Conservation (phyloP, 2,329 filamentous ascomycete genomes). For the Colletotrichum endophyticum region DNA sequence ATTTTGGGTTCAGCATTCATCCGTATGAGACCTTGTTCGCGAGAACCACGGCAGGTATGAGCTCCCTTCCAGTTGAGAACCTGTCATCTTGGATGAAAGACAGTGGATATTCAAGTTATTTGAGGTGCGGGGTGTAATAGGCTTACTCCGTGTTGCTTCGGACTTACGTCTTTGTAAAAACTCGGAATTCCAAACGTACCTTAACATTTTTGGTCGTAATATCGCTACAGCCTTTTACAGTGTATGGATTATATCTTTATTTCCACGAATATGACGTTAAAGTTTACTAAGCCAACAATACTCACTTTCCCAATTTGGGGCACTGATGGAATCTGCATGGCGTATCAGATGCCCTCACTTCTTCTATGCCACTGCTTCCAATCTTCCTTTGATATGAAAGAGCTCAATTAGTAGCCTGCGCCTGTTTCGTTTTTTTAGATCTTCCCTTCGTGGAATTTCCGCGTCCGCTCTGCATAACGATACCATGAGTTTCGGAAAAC, state of each 20-base stretch:
- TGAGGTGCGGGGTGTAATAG: background rate
- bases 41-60: constrained; percentile 34
- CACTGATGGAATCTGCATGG: too few relatives aligned
- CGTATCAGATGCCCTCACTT: too few relatives aligned
- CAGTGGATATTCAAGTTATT: background rate
- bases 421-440: background rate
- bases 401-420: too few relatives aligned
- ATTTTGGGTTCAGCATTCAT: constrained; percentile 36
- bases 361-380: too few relatives aligned
- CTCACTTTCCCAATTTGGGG: too few relatives aligned
- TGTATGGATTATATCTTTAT: background rate
- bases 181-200: background rate
- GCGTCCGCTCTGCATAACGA: background rate
- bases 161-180: background rate
- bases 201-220: background rate
- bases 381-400: too few relatives aligned
- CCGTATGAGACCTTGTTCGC: constrained; percentile 42
- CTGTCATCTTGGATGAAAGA: background rate
- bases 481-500: background rate
- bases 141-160: background rate
- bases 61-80: constrained; percentile 1
- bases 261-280: background rate
- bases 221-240: background rate
- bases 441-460: background rate
- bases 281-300: too few relatives aligned